Base-by-base conservation (phyloP, 164 flowering plant species). In the grape (Vitis vinifera) region DNA sequence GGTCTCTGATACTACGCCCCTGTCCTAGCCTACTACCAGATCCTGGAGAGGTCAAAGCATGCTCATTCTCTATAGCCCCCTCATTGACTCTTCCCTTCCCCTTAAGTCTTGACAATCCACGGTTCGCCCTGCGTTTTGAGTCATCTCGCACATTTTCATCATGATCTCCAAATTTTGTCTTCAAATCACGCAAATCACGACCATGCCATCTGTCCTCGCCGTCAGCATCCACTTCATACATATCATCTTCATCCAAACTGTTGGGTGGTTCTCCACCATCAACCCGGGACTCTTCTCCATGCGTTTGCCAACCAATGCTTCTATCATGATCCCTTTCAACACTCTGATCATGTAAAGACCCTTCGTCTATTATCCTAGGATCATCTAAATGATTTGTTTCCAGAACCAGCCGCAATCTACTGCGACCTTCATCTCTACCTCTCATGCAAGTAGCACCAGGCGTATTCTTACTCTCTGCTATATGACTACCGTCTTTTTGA, bases 61-160 rank as follows among this genome's bases (percentile, higher is more conserved):
- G 85, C 19, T 93, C 97, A 84, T 62, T 76, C 52, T 90, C 97
- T 11, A 56, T 27, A 53, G 57, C 55, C 19, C 81, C 88, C 79
- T 95, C 98, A 80, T 56, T 72, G 50, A 65, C 64, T 79, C 88
- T 84, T 49, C 83, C 92, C 76, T 82, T 93, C 11, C 88, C 91
- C 79, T 85, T 87, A 57, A 73, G 68, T 77, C 83, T 87, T 69
- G 74, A 53, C 78, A 71, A 79, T 63, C 81, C 91, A 70, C 96
- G 88, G 66, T 69, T 81, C 29, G 62, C 50, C 73, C 78, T 84
- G 47, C 89, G 86, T 78, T 91, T 89, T 55, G 84, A 76, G 51
- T 90, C 96, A 51, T 88, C 96, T 82, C 91, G 86, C 8, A 67
- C 76, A 82, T 73, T 82, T 44, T 89, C 94, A 73, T 88, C 98